phyloP scores from a whole-genome alignment of 352 stramenopile genomes.

The Pythium scleroteichum region DNA sequence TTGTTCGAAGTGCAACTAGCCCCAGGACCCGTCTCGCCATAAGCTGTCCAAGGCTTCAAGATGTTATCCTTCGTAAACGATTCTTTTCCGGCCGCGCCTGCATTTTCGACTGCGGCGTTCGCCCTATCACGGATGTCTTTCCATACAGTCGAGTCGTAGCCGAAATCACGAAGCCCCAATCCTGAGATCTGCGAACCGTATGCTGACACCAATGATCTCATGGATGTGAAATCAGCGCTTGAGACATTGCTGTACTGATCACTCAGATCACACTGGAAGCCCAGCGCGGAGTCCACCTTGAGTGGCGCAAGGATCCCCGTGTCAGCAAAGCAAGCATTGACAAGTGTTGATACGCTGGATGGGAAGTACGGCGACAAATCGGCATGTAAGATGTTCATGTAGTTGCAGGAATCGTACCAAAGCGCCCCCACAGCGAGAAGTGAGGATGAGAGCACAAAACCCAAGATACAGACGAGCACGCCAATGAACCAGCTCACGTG shows the following conservation, averaged over 20 bases:
- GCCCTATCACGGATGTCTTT: conserved; percentile 46
- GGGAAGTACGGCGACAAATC: conserved; percentile 78
- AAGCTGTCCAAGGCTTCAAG: conserved; percentile 56
- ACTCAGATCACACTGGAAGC: conserved; percentile 66
- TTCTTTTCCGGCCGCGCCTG: conserved; percentile 8
- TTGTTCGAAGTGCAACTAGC: conserved; percentile 34
- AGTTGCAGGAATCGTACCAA: conserved; percentile 82
- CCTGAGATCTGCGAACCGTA: conserved; percentile 55
- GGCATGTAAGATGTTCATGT: conserved; percentile 77
- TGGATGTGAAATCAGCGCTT: conserved; percentile 39
- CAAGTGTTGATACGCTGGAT: conserved; percentile 48
- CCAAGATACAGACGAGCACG: conserved; percentile 75
- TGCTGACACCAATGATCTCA: conserved; percentile 37
- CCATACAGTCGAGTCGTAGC: conserved; percentile 54
- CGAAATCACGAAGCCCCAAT: conserved; percentile 63
- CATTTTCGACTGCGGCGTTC: conserved; percentile 32
- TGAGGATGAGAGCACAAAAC: conserved; percentile 71
- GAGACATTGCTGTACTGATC: conserved; percentile 54
- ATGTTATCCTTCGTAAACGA: conserved; percentile 63
- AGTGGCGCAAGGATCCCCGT: conserved; percentile 60
- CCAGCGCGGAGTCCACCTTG: conserved; percentile 44
- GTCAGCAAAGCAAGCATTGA: conserved; percentile 77
- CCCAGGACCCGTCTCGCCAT: conserved; percentile 32
- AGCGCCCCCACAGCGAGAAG: conserved; percentile 74
- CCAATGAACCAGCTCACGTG: conserved; percentile 76